Base-by-base conservation (phyloP, 2,329 filamentous ascomycete species). In the Camptophora hylomeconis region DNA sequence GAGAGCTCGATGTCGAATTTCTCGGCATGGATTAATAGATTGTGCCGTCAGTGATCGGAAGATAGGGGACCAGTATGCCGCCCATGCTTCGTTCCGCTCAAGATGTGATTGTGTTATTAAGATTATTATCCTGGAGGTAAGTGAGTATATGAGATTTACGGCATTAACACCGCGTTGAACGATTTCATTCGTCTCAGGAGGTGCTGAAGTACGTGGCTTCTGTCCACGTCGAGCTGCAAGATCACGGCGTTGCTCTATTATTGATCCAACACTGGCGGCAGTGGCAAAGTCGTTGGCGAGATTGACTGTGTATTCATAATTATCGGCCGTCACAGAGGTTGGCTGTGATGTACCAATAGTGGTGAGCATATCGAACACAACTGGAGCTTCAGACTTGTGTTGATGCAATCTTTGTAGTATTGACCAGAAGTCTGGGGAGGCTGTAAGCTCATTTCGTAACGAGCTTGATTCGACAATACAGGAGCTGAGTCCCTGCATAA, bases 391-490 rank as follows among this genome's bases (percentile, higher is more conserved):
- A 30, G 81, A 75, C 3, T 72, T 58, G 37, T 77, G 69, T 14
- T 65, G 63, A 25, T 81, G 74, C 11, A 98, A 61, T 17, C 74
- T 70, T 37, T 83, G 76, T 29, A 98, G 63, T 9, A 94, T 80
- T 4, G 79, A 78, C 89, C 89, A 98, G 53, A 98, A 95, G 49
- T 98, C 89, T 0, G 89, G 89, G 11, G 87, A 95, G 9, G 82
- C 87, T 56, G 92, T 92, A 42, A 95, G 80, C 56, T 95, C 87
- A 42, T 81, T 93, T 33, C 82, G 75, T 16, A 98, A 61, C 8
- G 80, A 73, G 15, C 75, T 75, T 1, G 82, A 73, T 35, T 79
- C 72, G 28, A 78, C 74, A 41, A 93, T 80, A 45, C 86, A 94
- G 24, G 75, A 65, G 24, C 75, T 71, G 15, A 98, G 61, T 0